Percentiles rank a stretch among this genome's conserved stretches.
Evolutionary conservation across 768 basidiomycete species (phyloP).

Genomic region (Russula earlei): DNA sequence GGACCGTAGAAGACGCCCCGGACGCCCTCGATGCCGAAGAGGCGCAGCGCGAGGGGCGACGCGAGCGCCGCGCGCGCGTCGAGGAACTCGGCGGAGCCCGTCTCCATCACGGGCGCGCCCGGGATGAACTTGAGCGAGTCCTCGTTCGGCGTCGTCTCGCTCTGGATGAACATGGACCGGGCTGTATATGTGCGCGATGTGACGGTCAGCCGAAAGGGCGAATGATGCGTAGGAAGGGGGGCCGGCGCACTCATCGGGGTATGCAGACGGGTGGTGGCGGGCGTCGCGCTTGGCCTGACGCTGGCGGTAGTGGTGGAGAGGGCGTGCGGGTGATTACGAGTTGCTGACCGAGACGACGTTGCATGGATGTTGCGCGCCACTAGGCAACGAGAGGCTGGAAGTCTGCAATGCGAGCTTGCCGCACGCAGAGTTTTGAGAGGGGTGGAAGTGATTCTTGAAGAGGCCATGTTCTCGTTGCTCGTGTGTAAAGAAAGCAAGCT

Average conservation of each 20-base stretch:
- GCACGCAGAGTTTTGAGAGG: background rate
- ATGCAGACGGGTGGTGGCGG: background rate
- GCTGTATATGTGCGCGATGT: constrained; percentile 29
- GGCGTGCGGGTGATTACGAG: background rate
- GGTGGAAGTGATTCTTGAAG: background rate
- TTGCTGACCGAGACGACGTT: background rate
- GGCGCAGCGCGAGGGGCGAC: constrained; percentile 91
- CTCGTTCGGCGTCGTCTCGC: constrained; percentile 93
- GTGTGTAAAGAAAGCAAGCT: no score
- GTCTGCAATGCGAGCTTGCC: background rate
- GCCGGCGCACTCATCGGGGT: constrained; percentile 31
- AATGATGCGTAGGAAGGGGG: background rate
- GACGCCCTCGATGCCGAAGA: constrained; percentile 93
- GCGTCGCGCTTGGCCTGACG: constrained; percentile 3
- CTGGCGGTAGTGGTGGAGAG: constrained; percentile 6
- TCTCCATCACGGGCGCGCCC: constrained; percentile 77
- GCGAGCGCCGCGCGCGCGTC: constrained; percentile 75
- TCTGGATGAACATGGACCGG: constrained; percentile 97
- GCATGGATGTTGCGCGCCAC: constrained; percentile 1
- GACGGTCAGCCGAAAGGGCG: background rate
- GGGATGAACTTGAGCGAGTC: constrained; percentile 98
- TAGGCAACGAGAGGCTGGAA: background rate
- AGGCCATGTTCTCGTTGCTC: background rate
- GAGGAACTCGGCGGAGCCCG: constrained; percentile 89
- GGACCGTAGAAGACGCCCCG: constrained; percentile 89